Evolutionary conservation across 2,329 filamentous ascomycete species (phyloP), one percentile per base, ranked within the genome.

Genomic region (Ascochyta clinopodiicola): DNA sequence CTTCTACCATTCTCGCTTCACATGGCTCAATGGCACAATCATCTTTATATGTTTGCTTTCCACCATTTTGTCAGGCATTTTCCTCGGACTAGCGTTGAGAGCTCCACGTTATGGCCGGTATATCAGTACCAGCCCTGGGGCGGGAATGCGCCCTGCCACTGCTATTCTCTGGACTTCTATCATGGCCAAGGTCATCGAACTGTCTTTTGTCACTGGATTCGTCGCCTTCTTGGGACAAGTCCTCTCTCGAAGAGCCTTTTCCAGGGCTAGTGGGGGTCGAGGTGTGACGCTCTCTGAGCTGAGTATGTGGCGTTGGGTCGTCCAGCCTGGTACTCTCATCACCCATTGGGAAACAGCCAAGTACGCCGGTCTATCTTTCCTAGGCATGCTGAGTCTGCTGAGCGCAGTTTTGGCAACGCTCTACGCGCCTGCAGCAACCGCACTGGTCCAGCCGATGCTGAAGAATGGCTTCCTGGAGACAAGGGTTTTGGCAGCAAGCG

Each of bases 141-240:
- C 70, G 0, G 54, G 49, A 2, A 64, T 93, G 15, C 78, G 79
- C 0, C 86, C 87, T 0, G 82, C 86, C 0, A 88, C 85, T 1
- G 90, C 90, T 0, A 87, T 85, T 0, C 75, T 90, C 1, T 67
- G 93, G 0, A 86, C 85, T n/a, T 84, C 89, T 0, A 74, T 91
- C 2, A 77, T 91, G 32, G 88, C 90, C 7, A 94, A 93, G 74
- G 84, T 88, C 0, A 90, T 93, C 43, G 91, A 94, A 74, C 70
- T 93, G 60, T 86, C 88, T 0, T 94, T 92, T 66, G 89, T 91
- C 3, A 91, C 90, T 0, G 86, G 91, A 0, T 90, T 91, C 57
- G 88, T 93, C 1, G 84, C 88, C 0, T 90, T 90, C 50, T 71
- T 93, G 0, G 91, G 91, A 0, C 91, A 95, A 70, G 83, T 89